phyloP scores from a whole-genome alignment of 2,329 filamentous ascomycete species.

The Diaporthe ampelina region DNA sequence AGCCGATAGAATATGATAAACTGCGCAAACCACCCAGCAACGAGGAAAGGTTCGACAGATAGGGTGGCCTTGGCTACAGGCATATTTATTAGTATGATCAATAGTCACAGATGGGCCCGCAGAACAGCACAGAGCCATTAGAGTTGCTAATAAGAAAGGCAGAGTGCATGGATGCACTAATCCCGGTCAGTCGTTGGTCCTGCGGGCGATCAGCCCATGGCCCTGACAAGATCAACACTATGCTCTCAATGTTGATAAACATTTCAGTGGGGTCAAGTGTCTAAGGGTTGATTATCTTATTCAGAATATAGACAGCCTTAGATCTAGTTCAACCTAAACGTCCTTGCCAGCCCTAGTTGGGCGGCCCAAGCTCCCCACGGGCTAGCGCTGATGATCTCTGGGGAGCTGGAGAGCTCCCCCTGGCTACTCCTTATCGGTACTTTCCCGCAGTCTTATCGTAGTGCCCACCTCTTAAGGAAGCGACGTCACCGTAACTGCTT shows the following conservation, averaged over 20 bases:
- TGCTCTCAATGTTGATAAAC: too few species aligned
- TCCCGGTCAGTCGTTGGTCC: too few species aligned
- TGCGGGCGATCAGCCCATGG: too few species aligned
- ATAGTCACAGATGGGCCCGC: not conserved
- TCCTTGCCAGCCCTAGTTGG: not conserved
- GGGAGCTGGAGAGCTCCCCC: not conserved
- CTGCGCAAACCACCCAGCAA: not conserved
- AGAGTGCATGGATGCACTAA: too few species aligned
- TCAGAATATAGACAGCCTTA: too few species aligned
- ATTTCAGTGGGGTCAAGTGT: too few species aligned
- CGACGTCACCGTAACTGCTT: constrained; percentile 27
- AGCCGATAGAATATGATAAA: not conserved
- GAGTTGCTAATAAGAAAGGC: too few species aligned
- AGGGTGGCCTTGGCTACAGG: not conserved
- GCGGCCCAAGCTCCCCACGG: constrained; percentile 21
- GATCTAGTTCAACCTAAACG: too few species aligned
- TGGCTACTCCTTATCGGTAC: not conserved
- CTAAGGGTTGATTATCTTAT: too few species aligned
- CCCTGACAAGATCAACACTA: too few species aligned
- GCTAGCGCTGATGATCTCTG: constrained; percentile 11
- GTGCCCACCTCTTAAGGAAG: not conserved
- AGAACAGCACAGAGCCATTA: not conserved
- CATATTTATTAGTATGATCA: not conserved
- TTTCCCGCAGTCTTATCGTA: constrained; percentile 15
- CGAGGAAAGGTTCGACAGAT: not conserved